phyloP scores from a whole-genome alignment of 768 basidiomycete species.

The Dioszegia hungarica region DNA sequence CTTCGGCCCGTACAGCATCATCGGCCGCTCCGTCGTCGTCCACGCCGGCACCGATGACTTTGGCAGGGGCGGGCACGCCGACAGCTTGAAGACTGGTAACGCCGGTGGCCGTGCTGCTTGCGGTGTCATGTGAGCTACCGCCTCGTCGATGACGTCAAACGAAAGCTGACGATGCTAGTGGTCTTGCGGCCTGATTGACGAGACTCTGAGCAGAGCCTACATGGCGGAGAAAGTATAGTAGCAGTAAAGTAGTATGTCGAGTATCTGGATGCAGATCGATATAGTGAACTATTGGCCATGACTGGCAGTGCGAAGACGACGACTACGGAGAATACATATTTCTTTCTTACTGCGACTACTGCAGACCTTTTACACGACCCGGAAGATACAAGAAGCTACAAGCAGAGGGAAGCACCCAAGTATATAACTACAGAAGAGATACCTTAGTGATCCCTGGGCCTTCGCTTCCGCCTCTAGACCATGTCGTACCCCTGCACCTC shows the following conservation, averaged over 20 bases:
- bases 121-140: constrained; percentile 64
- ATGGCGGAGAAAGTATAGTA: too few species aligned
- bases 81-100: constrained; percentile 73
- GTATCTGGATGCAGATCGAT: too few species aligned
- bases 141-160: not conserved
- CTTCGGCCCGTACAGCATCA: constrained; percentile 62
- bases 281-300: too few species aligned
- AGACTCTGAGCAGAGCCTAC: too few species aligned
- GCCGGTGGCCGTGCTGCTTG: constrained; percentile 69
- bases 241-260: not conserved
- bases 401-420: not conserved
- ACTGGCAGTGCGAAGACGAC: too few species aligned
- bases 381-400: not conserved
- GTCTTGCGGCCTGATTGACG: constrained; percentile 5
- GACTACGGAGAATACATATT: too few species aligned
- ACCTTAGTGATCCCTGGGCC: too few species aligned
- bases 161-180: not conserved
- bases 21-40: constrained; percentile 72
- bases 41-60: constrained; percentile 76
- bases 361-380: too few species aligned
- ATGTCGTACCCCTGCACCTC: too few species aligned
- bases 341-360: too few species aligned
- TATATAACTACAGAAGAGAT: not conserved
- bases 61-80: constrained; percentile 63
- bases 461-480: too few species aligned